Conservation (phyloP, 768 basidiomycete genomes). For the Mycena maculata region DNA sequence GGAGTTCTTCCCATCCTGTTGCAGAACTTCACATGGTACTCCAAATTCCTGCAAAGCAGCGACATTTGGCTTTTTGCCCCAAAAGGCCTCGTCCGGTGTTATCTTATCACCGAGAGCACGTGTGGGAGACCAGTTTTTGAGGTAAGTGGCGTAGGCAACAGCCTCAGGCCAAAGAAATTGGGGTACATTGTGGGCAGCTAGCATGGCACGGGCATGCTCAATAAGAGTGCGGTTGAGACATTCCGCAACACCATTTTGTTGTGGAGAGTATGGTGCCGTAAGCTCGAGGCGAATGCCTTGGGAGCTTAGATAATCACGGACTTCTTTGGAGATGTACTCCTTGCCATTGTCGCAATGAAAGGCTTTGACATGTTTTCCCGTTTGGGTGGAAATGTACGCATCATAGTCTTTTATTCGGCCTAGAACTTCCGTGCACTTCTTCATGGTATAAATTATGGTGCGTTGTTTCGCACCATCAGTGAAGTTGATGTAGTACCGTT, state of each 20-base stretch:
- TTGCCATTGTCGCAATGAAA: constrained; percentile 13
- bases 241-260: constrained; percentile 46
- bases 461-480: constrained; percentile 23
- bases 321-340: constrained; percentile 6
- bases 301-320: constrained; percentile 22
- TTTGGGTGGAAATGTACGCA: constrained; percentile 11
- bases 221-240: constrained; percentile 39
- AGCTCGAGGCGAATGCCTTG: constrained; percentile 36
- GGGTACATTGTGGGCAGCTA: constrained; percentile 27
- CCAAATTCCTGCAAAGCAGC: constrained; percentile 7
- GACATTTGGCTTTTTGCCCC: constrained; percentile 29
- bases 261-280: constrained; percentile 31
- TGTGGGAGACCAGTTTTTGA: constrained; percentile 37
- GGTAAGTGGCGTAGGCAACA: constrained; percentile 35
- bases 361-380: background rate
- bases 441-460: constrained; percentile 19
- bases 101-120: constrained; percentile 19
- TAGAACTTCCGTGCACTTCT: background rate
- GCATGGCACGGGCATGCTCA: constrained; percentile 38
- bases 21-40: constrained; percentile 20
- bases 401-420: constrained; percentile 6
- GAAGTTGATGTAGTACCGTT: constrained; percentile 29
- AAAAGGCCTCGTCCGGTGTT: constrained; percentile 35
- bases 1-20: constrained; percentile 5
- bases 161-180: constrained; percentile 36